These are phyloP conservation scores for Phytophthora aleatoria DNA, from an alignment of 352 stramenopile species.

Conservation along the genomic window DNA sequence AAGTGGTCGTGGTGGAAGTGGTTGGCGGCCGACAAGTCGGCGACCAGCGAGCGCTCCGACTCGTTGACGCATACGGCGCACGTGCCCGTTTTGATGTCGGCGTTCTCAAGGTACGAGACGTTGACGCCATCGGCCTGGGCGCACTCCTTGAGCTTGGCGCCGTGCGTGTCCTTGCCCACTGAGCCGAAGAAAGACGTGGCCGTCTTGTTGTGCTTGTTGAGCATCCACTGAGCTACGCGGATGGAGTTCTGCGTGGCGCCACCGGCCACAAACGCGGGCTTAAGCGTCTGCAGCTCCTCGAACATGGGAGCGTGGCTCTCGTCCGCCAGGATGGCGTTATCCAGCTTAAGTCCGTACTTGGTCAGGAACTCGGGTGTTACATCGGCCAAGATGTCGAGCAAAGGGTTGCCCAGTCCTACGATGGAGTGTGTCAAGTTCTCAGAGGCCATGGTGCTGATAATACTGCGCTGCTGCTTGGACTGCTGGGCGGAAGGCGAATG, in stretches of 20 bases:
- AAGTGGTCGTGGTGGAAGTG: slow-evolving; percentile 96
- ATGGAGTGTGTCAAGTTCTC: slow-evolving; percentile 73
- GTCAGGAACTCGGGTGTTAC: slow-evolving; percentile 94
- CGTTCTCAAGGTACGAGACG: slow-evolving; percentile 97
- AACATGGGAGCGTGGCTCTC: slow-evolving; percentile 98
- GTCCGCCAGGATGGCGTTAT: slow-evolving; percentile 98
- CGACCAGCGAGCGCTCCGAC: slow-evolving; percentile 96
- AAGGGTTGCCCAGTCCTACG: slow-evolving; percentile 98
- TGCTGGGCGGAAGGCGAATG: slow-evolving; percentile 33
- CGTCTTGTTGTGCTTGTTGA: slow-evolving; percentile 82
- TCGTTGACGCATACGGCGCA: slow-evolving; percentile 97
- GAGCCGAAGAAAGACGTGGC: slow-evolving; percentile 96
- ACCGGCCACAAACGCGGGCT: slow-evolving; percentile 96
- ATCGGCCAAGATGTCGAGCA: slow-evolving; percentile 98
- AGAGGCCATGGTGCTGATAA: slow-evolving; percentile 16
- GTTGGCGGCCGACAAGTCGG: slow-evolving; percentile 98
- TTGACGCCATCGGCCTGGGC: slow-evolving; percentile 94
- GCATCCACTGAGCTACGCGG: slow-evolving; percentile 99
- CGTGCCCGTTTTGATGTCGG: slow-evolving; percentile 93
- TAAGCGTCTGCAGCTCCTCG: slow-evolving; percentile 92
- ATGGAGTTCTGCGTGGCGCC: slow-evolving; percentile 99
- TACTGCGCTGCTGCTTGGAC: slow-evolving; percentile 25
- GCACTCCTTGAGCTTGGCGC: slow-evolving; percentile 92
- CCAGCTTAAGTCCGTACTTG: slow-evolving; percentile 95
- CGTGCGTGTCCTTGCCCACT: slow-evolving; percentile 96